Evolutionary conservation across 2,329 filamentous ascomycete species (phyloP).

Genomic region (Madurella fahalii): DNA sequence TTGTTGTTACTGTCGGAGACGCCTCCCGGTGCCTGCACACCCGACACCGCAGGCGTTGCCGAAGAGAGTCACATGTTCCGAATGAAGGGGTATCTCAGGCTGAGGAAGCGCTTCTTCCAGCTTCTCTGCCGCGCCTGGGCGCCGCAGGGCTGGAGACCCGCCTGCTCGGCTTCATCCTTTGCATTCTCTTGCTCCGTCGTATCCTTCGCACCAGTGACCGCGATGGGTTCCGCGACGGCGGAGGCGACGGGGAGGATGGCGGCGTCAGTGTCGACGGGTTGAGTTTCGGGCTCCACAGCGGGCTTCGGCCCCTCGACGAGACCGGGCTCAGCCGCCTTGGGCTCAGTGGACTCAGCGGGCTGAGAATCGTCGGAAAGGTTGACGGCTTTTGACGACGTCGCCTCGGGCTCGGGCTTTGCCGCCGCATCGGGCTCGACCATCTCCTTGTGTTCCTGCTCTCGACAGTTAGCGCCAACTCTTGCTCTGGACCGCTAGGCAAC

Average conservation of each 20-base stretch:
- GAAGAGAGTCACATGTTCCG: slow-evolving; percentile 24
- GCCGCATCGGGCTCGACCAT: slow-evolving; percentile 9
- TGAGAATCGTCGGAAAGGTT: slow-evolving; percentile 21
- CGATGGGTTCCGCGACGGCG: slow-evolving; percentile 1
- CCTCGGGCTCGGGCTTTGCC: slow-evolving; percentile 17
- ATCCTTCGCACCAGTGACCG: slow-evolving; percentile 13
- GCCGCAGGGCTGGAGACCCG: slow-evolving; percentile 12
- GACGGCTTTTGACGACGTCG: slow-evolving; percentile 8
- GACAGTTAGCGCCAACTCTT: slow-evolving; percentile 21
- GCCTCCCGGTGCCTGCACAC: slow-evolving; percentile 12
- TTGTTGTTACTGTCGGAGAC: not conserved
- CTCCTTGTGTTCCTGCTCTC: slow-evolving; percentile 11
- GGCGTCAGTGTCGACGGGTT: slow-evolving; percentile 7
- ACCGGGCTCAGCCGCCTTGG: slow-evolving; percentile 20
- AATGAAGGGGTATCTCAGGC: slow-evolving; percentile 21
- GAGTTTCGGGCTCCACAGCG: slow-evolving; percentile 20
- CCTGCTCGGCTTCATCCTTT: slow-evolving; percentile 8
- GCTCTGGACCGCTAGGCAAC: slow-evolving; percentile 4
- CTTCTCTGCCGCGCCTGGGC: slow-evolving; percentile 17
- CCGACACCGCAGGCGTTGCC: slow-evolving; percentile 7
- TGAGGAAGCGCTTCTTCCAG: slow-evolving; percentile 24
- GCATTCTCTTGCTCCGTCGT: slow-evolving; percentile 11
- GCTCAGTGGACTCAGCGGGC: slow-evolving; percentile 22
- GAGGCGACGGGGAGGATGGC: slow-evolving; percentile 8
- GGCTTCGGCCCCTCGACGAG: slow-evolving; percentile 18